Conservation (phyloP, 805 yeast genomes). For the Starmerella sirachaensis region DNA sequence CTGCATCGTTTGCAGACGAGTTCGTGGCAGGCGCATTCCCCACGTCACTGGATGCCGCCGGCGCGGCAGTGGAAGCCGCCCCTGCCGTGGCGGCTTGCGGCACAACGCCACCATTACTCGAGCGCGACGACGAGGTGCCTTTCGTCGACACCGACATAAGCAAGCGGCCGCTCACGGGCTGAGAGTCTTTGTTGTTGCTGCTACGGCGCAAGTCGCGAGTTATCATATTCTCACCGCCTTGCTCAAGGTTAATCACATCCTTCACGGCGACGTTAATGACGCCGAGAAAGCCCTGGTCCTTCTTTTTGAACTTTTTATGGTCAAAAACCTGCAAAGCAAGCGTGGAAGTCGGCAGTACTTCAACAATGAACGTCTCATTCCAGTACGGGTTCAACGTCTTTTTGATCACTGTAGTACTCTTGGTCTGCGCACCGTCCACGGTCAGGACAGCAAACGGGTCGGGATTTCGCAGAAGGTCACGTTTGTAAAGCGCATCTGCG, state of each 20-base stretch:
- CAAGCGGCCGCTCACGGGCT: slow-evolving; percentile 87
- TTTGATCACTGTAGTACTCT: slow-evolving; percentile 85
- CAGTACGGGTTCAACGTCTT: slow-evolving; percentile 94
- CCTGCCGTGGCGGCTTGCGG: too few species aligned
- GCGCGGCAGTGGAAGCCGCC: slow-evolving; percentile 4
- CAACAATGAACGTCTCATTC: slow-evolving; percentile 83
- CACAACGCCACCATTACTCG: too few species aligned
- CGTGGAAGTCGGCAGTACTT: slow-evolving; percentile 40
- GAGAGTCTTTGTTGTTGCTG: slow-evolving; percentile 79
- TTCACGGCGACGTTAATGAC: slow-evolving; percentile 85
- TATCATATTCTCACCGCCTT: slow-evolving; percentile 55
- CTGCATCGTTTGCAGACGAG: slow-evolving; percentile 1
- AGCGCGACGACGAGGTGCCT: slow-evolving; percentile 1
- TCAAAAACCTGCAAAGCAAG: slow-evolving; percentile 91
- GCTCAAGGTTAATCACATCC: slow-evolving; percentile 58
- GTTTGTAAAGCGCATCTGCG: slow-evolving; percentile 87
- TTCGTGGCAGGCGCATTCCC: background rate
- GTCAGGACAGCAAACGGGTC: slow-evolving; percentile 97
- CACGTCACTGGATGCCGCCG: too few species aligned
- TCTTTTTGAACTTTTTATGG: slow-evolving; percentile 92
- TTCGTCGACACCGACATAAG: slow-evolving; percentile 10
- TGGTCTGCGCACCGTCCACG: slow-evolving; percentile 94
- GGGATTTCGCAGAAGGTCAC: slow-evolving; percentile 91
- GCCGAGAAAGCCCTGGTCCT: slow-evolving; percentile 96
- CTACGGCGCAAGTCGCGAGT: slow-evolving; percentile 76